Evolutionary conservation across 2,329 filamentous ascomycete genomes (phyloP).

Genomic region (Sporothrix luriei): DNA sequence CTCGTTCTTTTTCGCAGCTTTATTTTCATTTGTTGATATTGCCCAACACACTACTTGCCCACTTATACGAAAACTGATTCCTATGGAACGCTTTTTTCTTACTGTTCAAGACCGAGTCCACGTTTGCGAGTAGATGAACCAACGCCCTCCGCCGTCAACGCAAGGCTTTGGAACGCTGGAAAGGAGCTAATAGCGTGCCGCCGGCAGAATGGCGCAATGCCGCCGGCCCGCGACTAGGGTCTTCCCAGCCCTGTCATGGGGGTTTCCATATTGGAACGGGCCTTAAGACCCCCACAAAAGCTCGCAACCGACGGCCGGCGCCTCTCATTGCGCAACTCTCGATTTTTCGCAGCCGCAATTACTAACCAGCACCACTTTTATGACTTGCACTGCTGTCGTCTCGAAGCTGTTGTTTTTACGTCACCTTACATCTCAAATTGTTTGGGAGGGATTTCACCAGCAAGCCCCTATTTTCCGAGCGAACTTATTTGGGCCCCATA

Average conservation of each 20-base stretch:
- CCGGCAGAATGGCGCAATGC: conserved; percentile 33
- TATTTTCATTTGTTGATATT: neutral
- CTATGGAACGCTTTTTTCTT: too few species aligned
- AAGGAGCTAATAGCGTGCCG: conserved; percentile 27
- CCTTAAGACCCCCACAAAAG: conserved; percentile 24
- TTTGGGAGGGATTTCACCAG: neutral
- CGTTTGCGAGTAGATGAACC: too few species aligned
- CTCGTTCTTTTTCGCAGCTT: neutral
- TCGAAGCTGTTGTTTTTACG: neutral
- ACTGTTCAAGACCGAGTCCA: too few species aligned
- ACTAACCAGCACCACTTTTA: neutral
- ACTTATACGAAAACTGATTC: too few species aligned
- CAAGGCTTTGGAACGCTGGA: conserved; percentile 1
- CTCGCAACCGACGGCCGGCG: conserved; percentile 29
- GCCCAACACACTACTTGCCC: neutral
- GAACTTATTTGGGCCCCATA: neutral
- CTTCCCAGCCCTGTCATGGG: conserved; percentile 8
- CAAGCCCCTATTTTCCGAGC: neutral
- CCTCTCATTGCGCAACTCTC: neutral
- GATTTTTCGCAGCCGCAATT: conserved; percentile 16
- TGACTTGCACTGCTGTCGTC: too few species aligned
- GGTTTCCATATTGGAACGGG: neutral
- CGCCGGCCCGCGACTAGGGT: conserved; percentile 25
- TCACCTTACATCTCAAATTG: neutral
- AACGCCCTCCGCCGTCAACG: too few species aligned